Base-by-base conservation (phyloP, 352 stramenopile genomes). In the Salisapilia sapeloensis region DNA sequence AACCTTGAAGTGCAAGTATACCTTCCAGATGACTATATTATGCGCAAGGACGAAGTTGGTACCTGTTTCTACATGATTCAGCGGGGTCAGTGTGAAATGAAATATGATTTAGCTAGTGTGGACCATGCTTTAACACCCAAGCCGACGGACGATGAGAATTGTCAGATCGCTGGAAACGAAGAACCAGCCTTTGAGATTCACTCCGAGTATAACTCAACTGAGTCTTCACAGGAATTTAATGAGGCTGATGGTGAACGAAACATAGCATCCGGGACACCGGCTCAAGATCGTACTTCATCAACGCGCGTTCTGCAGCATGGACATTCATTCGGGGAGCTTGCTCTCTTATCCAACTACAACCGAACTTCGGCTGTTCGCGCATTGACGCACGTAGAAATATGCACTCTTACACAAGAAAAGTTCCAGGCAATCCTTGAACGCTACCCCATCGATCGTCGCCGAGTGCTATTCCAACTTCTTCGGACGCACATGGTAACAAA, bases 11-110 rank as follows among this genome's bases (percentile, higher is more conserved):
- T 76, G 8, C 57, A 61, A 24, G 50, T 85, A 10, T 85, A 81
- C 38, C 40, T 83, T 8, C 64, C 67, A 2, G 71, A 86, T 40
- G 64, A 83, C 36, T 86, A 63, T 24, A 62, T 87, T 23, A 63
- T 80, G 19, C 48, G 62, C 6, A 45, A 60, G 21, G 64, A 53
- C 2, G 64, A 83, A 28, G 54, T 77, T 0, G 61, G 55, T 24
- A 50, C 56, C 16, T 53, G 82, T 15, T 75, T 72, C 40, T 85
- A 67, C 47, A 77, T 82, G 42, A 54, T 85, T 9, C 75, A 82
- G 25, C 56, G 59, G 0, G 70, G 63, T 1, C 44, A 56, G 9
- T 80, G 66, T 25, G 56, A 79, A 32, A 37, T 79, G 1, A 30
- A 34, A 11, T 16, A 40, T 4, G 44, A 48, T 1, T 12, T 34